A percentile compares a stretch with the other conserved stretches of the same genome.
Conservation (phyloP, 2,329 filamentous ascomycete species). For the Westerdykella sp. region DNA sequence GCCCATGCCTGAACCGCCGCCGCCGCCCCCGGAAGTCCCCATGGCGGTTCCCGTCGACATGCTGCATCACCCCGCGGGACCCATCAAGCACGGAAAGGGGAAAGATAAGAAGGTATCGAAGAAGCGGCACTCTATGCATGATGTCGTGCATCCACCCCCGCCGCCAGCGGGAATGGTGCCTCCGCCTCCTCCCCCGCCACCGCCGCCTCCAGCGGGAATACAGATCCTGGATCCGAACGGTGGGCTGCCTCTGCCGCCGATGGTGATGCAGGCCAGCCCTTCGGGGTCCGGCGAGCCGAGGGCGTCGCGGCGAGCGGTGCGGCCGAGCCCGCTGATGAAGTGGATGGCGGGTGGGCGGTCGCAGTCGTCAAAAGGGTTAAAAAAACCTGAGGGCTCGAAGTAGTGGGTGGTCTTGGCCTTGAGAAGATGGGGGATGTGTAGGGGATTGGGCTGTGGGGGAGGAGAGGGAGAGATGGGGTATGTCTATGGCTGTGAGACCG, state of each 20-base stretch:
- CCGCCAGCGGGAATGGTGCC: background rate
- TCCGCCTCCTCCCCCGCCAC: slow-evolving; percentile 4
- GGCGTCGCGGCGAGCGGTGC: background rate
- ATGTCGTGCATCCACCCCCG: background rate
- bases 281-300: background rate
- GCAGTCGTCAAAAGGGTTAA: slow-evolving; percentile 2
- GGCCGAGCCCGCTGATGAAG: slow-evolving; percentile 6
- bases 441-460: too few relatives aligned
- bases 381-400: background rate
- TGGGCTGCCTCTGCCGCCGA: slow-evolving; percentile 1
- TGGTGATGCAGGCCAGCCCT: background rate
- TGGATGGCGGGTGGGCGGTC: slow-evolving; percentile 10
- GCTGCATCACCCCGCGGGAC: background rate
- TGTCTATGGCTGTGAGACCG: too few relatives aligned
- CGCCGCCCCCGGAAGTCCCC: slow-evolving; percentile 3
- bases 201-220: background rate
- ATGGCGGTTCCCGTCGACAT: background rate
- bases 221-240: background rate
- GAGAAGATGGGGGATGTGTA: too few relatives aligned
- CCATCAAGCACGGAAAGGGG: background rate
- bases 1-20: slow-evolving; percentile 35
- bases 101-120: background rate
- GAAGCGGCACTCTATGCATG: background rate
- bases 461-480: too few relatives aligned
- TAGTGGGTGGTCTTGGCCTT: too few relatives aligned